Evolutionary conservation across 2,329 filamentous ascomycete species (phyloP), one percentile per base, ranked within the genome.

Genomic region (Ophiostoma himal-ulmi): DNA sequence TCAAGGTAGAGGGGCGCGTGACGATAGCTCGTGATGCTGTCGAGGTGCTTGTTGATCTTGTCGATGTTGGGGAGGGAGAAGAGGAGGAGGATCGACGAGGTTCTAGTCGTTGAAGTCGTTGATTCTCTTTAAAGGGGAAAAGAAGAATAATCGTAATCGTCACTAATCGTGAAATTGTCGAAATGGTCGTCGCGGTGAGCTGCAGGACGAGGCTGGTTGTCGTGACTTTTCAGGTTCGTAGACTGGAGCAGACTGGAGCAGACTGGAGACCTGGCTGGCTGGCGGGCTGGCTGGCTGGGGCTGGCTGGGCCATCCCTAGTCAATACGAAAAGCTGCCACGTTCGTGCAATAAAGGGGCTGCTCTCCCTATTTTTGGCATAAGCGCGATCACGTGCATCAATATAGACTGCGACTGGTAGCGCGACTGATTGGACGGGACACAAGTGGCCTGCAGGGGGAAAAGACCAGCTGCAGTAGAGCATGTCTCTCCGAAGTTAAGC

Each of bases 281-380:
- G 41, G 44, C 44, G 6, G 4, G 26, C 26, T 30, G 26, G 26
- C 26, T 30, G 5, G 37, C 37, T 48, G 44, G 44, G 44, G 44
- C 44, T 48, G 44, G 44, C 20, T n/a, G n/a, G 44, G 44, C 44
- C 44, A 57, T 57, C 52, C 65, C 65, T 67, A 26, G 36, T 39
- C 37, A 41, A 13, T 34, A 36, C 41, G 41, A 52, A 52, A 67
- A 68, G 66, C 66, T 68, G 66, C 66, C 66, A 68, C 66, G 66
- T 68, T 68, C 66, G 66, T 68, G 22, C 30, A 34, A 65, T 20
- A 57, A 62, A 69, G 39, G 68, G 54, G 37, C 68, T 26, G 57
- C 36, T 66, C 64, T 67, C 65, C 41, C 65, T 30, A 48, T 48
- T 67, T 52, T 36, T 17, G 22, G 65, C 65, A 37, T 41, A 67